A percentile compares a stretch with the other conserved stretches of the same genome.
Evolutionary conservation across 257 asterid genomes (phyloP).

Genomic region (Nicotiana knightiana): DNA sequence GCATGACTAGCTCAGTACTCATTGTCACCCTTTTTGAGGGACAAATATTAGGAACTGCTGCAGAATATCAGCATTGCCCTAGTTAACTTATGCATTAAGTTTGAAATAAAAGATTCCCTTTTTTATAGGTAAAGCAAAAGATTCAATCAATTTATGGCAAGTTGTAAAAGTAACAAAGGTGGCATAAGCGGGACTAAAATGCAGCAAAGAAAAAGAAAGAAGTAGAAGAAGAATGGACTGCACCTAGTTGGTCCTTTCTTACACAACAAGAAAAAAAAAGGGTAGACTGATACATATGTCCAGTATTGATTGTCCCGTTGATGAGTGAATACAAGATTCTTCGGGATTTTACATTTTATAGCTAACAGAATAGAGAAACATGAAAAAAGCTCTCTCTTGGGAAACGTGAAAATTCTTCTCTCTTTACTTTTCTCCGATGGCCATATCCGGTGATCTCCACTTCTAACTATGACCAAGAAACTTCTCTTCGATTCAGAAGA

Average conservation of each 20-base stretch:
- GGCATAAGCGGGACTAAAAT: constrained; percentile 2
- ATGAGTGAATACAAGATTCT: too few species aligned
- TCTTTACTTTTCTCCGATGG: too few species aligned
- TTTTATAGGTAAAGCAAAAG: not conserved
- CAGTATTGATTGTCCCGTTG: too few species aligned
- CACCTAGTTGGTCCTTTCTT: not conserved
- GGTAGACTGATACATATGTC: not conserved
- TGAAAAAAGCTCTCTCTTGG: too few species aligned
- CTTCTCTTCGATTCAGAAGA: too few species aligned
- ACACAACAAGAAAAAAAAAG: not conserved
- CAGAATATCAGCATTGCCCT: not conserved
- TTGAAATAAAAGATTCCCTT: not conserved
- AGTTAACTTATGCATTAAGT: not conserved
- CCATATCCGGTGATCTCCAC: too few species aligned
- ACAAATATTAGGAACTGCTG: not conserved
- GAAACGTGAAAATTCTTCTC: too few species aligned
- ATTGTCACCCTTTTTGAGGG: not conserved
- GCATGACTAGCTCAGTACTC: not conserved
- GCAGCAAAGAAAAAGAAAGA: not conserved
- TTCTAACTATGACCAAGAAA: too few species aligned
- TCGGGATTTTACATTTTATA: too few species aligned
- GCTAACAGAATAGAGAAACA: too few species aligned
- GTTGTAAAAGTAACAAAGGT: not conserved
- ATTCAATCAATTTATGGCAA: not conserved
- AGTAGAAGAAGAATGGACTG: not conserved